Evolutionary conservation across 1,139 yeast genomes (phyloP).

Genomic region (Yamadazyma triangularis): DNA sequence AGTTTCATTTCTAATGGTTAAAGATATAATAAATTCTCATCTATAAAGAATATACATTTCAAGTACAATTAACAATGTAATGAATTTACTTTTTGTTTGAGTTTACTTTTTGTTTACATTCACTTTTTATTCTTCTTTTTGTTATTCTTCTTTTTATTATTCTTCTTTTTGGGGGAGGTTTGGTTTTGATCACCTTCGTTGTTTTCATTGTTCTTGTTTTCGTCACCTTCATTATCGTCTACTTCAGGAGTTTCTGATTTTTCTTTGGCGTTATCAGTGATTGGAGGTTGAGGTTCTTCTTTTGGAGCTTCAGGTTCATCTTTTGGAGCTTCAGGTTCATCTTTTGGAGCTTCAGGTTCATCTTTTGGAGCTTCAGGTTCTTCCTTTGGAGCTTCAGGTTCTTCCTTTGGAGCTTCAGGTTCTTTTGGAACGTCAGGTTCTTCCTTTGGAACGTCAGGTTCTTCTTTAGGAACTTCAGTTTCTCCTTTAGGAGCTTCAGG

Average conservation of each 20-base stretch:
- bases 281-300: constrained; percentile 11
- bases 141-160: constrained; percentile 10
- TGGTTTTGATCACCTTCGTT: constrained; percentile 13
- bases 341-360: constrained; percentile 8
- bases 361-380: constrained; percentile 9
- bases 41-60: constrained; percentile 1
- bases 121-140: constrained; percentile 12
- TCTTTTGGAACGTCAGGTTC: constrained; percentile 5
- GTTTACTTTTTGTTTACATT: constrained; percentile 12
- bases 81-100: too few species aligned
- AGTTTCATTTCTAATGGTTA: too few species aligned
- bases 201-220: constrained; percentile 17
- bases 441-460: constrained; percentile 3
- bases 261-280: constrained; percentile 3
- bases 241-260: constrained; percentile 11
- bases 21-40: background rate
- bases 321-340: constrained; percentile 3
- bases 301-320: constrained; percentile 8
- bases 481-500: constrained; percentile 3
- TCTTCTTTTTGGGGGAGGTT: constrained; percentile 3
- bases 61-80: too few species aligned
- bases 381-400: constrained; percentile 3
- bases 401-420: constrained; percentile 3
- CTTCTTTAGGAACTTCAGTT: constrained; percentile 1
- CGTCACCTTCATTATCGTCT: constrained; percentile 11